phyloP scores from a whole-genome alignment of 2,329 filamentous ascomycete species.

The Ascochyta clinopodiicola region DNA sequence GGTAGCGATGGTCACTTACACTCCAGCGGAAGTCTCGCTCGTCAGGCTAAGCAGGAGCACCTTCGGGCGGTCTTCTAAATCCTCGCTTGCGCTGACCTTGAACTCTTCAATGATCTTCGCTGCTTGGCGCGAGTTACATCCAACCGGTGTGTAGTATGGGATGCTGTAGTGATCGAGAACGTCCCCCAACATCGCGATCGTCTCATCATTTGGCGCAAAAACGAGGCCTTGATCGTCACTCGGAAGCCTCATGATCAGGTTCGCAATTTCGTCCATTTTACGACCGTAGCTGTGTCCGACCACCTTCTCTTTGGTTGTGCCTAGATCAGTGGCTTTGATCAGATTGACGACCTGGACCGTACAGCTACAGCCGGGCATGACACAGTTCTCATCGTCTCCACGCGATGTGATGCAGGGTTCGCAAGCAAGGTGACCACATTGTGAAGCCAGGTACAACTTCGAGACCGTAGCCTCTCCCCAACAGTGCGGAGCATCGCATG shows the following conservation, averaged over 20 bases:
- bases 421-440: constrained; percentile 41
- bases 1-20: constrained; percentile 53
- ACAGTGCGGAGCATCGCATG: constrained; percentile 31
- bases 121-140: constrained; percentile 15
- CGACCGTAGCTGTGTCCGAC: constrained; percentile 37
- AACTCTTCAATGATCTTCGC: constrained; percentile 38
- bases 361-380: constrained; percentile 28
- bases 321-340: constrained; percentile 31
- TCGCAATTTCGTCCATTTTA: constrained; percentile 33
- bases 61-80: constrained; percentile 44
- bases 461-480: neutral
- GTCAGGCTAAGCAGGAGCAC: constrained; percentile 65
- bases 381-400: constrained; percentile 33
- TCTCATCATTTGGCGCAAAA: constrained; percentile 34
- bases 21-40: constrained; percentile 64
- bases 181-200: constrained; percentile 21
- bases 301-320: constrained; percentile 18
- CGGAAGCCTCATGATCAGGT: constrained; percentile 51
- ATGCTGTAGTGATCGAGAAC: constrained; percentile 28
- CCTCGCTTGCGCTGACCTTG: constrained; percentile 24
- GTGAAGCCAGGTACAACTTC: constrained; percentile 26
- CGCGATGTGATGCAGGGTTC: constrained; percentile 25
- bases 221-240: constrained; percentile 40
- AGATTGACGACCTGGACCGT: constrained; percentile 24
- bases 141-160: constrained; percentile 19